phyloP scores from a whole-genome alignment of 2,329 filamentous ascomycete genomes.

The Zymoseptoria tritici region DNA sequence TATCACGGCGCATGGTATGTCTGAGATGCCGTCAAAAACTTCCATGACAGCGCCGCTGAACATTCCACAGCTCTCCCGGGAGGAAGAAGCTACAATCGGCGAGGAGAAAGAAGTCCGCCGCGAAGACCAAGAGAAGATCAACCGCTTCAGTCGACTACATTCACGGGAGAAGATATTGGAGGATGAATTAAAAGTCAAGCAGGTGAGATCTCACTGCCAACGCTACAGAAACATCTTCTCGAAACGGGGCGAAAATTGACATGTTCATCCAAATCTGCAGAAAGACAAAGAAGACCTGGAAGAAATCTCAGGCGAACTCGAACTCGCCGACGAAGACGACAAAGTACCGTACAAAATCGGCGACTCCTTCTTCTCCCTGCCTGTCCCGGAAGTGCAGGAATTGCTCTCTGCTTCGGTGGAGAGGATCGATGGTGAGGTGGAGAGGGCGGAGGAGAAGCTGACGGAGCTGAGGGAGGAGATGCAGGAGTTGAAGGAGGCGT shows the following conservation, averaged over 20 bases:
- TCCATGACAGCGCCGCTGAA: background rate
- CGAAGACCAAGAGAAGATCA: constrained; percentile 98
- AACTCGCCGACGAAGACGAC: constrained; percentile 92
- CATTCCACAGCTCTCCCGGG: constrained; percentile 70
- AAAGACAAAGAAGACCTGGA: constrained; percentile 98
- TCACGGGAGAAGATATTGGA: constrained; percentile 73
- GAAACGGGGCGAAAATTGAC: constrained; percentile 22
- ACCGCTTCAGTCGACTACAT: constrained; percentile 90
- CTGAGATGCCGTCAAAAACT: background rate
- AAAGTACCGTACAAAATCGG: constrained; percentile 80
- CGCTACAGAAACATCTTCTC: background rate
- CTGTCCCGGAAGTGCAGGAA: constrained; percentile 76
- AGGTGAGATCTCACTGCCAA: constrained; percentile 43
- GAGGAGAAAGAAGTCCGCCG: constrained; percentile 90
- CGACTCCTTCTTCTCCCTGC: constrained; percentile 86
- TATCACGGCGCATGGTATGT: constrained; percentile 41
- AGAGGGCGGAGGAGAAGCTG: constrained; percentile 68
- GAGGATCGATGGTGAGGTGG: constrained; percentile 69
- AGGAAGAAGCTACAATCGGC: constrained; percentile 70
- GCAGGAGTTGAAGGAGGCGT: constrained; percentile 77
- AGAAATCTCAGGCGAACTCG: constrained; percentile 82
- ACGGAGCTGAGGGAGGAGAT: constrained; percentile 73
- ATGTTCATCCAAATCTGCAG: constrained; percentile 39
- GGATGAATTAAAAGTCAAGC: constrained; percentile 72
- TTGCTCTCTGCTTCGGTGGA: constrained; percentile 66